phyloP scores from a whole-genome alignment of 108 stramenopile genomes.

The Schizochytrium sp. region DNA sequence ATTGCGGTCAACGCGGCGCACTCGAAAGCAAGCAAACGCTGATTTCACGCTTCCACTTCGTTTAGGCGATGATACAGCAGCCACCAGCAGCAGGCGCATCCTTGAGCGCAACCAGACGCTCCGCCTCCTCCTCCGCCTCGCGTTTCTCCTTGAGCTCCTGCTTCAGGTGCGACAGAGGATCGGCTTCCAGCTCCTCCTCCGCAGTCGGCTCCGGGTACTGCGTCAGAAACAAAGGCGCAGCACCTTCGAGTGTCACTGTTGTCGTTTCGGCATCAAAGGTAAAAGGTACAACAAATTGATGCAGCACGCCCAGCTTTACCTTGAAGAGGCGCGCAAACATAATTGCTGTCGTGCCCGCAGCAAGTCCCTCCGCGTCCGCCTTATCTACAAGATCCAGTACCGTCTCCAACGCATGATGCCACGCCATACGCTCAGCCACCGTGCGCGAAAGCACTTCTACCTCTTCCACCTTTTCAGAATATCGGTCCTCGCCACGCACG shows the following conservation, averaged over 20 bases:
- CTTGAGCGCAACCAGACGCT: background rate
- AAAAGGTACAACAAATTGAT: background rate
- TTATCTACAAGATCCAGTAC: background rate
- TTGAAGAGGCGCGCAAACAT: background rate
- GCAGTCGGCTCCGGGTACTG: background rate
- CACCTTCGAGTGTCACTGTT: background rate
- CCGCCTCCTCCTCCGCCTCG: background rate
- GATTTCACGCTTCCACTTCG: no score
- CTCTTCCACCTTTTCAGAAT: background rate
- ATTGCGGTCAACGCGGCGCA: no score
- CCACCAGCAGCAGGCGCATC: no score
- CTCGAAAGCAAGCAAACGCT: no score
- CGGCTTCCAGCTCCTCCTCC: background rate
- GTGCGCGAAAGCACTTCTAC: background rate
- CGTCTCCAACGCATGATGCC: background rate
- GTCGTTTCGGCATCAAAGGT: background rate
- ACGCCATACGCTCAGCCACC: background rate
- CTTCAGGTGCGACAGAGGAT: background rate
- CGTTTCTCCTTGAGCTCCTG: background rate
- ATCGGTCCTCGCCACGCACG: background rate
- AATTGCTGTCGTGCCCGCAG: background rate
- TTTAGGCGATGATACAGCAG: no score
- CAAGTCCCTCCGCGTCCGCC: background rate
- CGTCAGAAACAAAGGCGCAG: background rate
- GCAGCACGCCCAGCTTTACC: background rate